Evolutionary conservation across 1,284 basidiomycete species (phyloP), one percentile per base, ranked within the genome.

Genomic region (Pseudozyma thailandica): DNA sequence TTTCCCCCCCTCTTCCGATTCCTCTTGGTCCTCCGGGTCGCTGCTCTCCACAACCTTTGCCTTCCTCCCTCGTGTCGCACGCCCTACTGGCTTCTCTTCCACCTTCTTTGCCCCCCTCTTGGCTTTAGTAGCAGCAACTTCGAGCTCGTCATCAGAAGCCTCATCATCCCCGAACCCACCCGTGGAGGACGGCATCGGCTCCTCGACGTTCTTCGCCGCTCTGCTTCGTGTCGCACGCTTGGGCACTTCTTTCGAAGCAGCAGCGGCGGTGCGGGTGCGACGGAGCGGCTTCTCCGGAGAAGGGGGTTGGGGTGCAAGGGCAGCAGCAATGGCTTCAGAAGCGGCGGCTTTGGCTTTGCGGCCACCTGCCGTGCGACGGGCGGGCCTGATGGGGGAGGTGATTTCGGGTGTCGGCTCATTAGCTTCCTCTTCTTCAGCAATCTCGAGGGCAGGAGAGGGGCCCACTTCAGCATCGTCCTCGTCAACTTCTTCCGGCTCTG

Each of bases 111-210:
- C 37, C 10, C 21, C 16, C 1, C 52, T 47, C 49, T 56, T 66
- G 4, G 38, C 18, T 27, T n/a, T 56, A 5, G 27, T 27, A 18
- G 43, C 7, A 9, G 41, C 30, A 15, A 38, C 42, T n/a, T 42
- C 54, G n/a, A n/a, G n/a, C 15, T 58, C 55, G 7, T 44, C 55
- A 8, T 63, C 59, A 31, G 55, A 59, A 6, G 66, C 66, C 44
- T 70, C 66, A 39, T 70, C 66, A 31, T 70, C 66, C 15, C 60
- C 66, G 21, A 45, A 60, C 1, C 51, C 66, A 25, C 60, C 55
- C 20, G 60, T 70, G 4, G 54, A 58, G 13, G 64, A 68, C 0
- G 64, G 64, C 7, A 48, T 15, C n/a, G 38, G 49, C 7, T 21
- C 1, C 25, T 33, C 49, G 12, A 18, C 44, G 2, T 27, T 6